Conservation (phyloP, 495 filamentous ascomycete species). For the Aspergillus ellipticus region DNA sequence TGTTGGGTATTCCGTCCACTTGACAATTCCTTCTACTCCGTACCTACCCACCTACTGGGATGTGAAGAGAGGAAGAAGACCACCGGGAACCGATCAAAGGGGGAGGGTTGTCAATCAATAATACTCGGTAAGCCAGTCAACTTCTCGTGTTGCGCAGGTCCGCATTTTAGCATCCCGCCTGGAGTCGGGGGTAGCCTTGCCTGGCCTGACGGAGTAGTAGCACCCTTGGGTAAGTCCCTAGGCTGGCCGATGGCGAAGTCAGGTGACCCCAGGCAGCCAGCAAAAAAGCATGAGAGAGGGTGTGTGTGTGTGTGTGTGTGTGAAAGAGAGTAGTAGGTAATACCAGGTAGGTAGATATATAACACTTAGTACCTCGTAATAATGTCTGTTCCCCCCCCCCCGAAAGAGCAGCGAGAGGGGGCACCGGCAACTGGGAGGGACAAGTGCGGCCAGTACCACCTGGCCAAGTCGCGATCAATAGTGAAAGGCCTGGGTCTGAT, state of each 20-base stretch:
- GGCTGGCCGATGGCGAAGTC: too few species aligned
- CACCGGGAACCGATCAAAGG: not conserved
- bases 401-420: too few species aligned
- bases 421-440: too few species aligned
- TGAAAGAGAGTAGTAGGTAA: too few species aligned
- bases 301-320: too few species aligned
- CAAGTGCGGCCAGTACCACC: too few species aligned
- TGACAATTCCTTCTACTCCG: not conserved
- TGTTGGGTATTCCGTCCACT: not conserved
- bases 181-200: not conserved
- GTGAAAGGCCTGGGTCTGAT: not conserved
- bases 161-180: not conserved
- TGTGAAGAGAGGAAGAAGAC: not conserved
- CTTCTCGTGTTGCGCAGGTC: not conserved
- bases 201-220: too few species aligned
- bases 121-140: constrained; percentile 1
- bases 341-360: too few species aligned
- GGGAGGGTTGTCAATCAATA: not conserved
- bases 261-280: constrained; percentile 2
- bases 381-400: too few species aligned
- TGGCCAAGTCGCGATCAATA: not conserved
- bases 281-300: too few species aligned
- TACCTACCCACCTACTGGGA: not conserved
- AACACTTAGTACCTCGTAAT: too few species aligned
- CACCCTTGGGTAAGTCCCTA: too few species aligned